Conservation (phyloP, 495 filamentous ascomycete species). For the Penicillium atrosanguineum region DNA sequence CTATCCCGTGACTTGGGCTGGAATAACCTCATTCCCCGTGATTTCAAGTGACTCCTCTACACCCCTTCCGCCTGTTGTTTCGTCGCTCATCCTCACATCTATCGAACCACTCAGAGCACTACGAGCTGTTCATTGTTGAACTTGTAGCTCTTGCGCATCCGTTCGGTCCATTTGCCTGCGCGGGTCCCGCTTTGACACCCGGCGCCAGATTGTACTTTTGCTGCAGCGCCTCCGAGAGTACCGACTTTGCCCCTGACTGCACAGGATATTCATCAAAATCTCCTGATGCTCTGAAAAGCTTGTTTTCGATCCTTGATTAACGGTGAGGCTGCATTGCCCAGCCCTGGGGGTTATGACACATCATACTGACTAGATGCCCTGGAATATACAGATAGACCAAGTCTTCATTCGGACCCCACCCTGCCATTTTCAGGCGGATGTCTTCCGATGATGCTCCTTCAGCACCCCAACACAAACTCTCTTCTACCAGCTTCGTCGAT, state of each 20-base stretch:
- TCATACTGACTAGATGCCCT: conserved; percentile 11
- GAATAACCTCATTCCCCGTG: conserved; percentile 28
- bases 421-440: conserved; percentile 36
- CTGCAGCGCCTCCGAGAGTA: conserved; percentile 5
- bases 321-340: conserved; percentile 8
- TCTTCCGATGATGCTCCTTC: conserved; percentile 47
- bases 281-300: conserved; percentile 15
- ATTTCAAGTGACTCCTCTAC: conserved; percentile 2
- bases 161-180: conserved; percentile 5
- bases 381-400: not conserved
- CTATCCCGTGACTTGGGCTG: conserved; percentile 29
- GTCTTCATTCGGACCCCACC: not conserved
- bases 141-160: not conserved
- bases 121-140: not conserved
- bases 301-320: not conserved
- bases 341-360: conserved; percentile 11
- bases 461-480: conserved; percentile 34
- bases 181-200: conserved; percentile 11
- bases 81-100: not conserved
- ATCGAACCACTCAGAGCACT: not conserved
- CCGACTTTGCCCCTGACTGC: conserved; percentile 16
- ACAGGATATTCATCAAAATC: conserved; percentile 5
- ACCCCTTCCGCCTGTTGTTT: not conserved
- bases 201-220: conserved; percentile 14
- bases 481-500: conserved; percentile 44